These are phyloP conservation scores for Paracoccidioides brasiliensis DNA, from an alignment of 2,329 filamentous ascomycete genomes.

Conservation along the genomic window DNA sequence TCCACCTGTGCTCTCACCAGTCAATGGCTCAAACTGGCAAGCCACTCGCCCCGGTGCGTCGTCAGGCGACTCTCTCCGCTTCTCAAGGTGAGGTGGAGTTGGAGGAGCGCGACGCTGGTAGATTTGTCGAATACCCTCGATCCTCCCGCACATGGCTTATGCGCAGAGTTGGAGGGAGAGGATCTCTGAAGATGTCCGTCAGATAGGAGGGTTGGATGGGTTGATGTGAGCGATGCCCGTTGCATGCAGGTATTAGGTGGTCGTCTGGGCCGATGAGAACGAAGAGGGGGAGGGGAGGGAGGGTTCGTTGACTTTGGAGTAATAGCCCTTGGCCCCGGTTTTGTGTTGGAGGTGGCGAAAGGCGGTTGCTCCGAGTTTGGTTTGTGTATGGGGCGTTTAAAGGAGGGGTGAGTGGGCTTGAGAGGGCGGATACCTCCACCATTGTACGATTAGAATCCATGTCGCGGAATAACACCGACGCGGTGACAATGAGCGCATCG, in stretches of 20 bases:
- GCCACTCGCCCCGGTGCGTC: not conserved
- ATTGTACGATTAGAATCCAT: not conserved
- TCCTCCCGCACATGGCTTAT: no score
- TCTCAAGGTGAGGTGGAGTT: not conserved
- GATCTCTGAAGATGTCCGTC: not conserved
- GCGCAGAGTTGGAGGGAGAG: not conserved
- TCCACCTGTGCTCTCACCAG: not conserved
- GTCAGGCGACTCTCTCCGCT: not conserved
- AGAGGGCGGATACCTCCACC: no score
- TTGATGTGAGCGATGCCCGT: not conserved
- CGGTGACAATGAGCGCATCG: slow-evolving; percentile 4
- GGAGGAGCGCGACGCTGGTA: no score
- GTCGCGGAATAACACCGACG: not conserved
- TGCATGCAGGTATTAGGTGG: not conserved
- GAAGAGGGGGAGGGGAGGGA: not conserved
- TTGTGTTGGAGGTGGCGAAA: not conserved
- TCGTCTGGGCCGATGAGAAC: not conserved
- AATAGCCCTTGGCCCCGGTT: no score
- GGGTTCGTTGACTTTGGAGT: not conserved
- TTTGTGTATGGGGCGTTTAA: not conserved
- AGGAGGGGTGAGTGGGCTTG: not conserved
- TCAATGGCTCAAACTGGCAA: not conserved
- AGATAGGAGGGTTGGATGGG: not conserved
- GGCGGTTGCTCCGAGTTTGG: not conserved
- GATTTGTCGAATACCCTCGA: no score